phyloP scores from a whole-genome alignment of 2,329 filamentous ascomycete genomes.

The Talaromyces sp. region DNA sequence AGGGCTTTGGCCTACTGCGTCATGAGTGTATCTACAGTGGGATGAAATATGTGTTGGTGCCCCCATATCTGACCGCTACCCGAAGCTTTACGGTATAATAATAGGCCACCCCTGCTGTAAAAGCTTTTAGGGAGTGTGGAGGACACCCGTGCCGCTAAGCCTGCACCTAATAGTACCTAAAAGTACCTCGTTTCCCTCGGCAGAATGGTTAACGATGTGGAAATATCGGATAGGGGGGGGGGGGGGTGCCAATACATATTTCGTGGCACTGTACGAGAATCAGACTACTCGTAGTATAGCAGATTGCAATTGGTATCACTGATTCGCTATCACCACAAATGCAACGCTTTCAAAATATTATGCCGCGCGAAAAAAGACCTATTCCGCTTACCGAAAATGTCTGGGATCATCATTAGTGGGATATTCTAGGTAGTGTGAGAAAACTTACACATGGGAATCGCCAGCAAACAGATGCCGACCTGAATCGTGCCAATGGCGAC shows the following conservation, averaged over 20 bases:
- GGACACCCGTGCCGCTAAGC: no score
- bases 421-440: no score
- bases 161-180: no score
- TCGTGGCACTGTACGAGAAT: not conserved
- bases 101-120: no score
- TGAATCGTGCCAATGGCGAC: constrained; percentile 72
- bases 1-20: not conserved
- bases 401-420: constrained; percentile 41
- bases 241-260: no score
- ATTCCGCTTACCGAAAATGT: constrained; percentile 74
- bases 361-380: constrained; percentile 72
- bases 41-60: no score
- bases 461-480: constrained; percentile 69
- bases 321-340: constrained; percentile 24
- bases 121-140: no score
- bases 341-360: constrained; percentile 59
- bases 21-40: not conserved
- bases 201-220: no score
- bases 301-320: not conserved
- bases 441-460: constrained; percentile 73
- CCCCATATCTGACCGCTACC: no score
- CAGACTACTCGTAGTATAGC: not conserved
- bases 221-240: no score
- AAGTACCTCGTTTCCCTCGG: no score
- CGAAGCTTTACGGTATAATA: no score